Conservation (phyloP, 139 green algal species). For the Coelastrella sp. region DNA sequence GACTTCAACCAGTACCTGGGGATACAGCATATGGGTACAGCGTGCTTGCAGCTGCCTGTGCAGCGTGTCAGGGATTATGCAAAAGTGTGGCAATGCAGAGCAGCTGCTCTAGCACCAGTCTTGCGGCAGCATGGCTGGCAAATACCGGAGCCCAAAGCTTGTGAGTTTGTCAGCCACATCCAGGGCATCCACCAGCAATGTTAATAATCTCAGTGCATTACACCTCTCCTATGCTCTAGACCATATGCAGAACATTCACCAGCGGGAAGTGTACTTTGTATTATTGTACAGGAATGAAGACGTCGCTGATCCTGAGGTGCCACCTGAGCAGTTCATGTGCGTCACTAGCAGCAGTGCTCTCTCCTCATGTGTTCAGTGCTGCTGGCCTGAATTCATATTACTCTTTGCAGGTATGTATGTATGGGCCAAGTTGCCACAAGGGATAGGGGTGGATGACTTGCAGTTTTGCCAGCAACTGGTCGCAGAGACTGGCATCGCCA, state of each 20-base stretch:
- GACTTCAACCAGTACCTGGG: slow-evolving; percentile 73
- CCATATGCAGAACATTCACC: too few species aligned
- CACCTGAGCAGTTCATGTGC: too few species aligned
- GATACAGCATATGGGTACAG: slow-evolving; percentile 65
- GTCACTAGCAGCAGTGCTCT: too few species aligned
- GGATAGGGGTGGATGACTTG: slow-evolving; percentile 48
- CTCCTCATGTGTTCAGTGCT: background rate
- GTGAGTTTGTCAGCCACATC: slow-evolving; percentile 2
- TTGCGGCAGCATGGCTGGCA: slow-evolving; percentile 47
- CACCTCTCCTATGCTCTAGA: too few species aligned
- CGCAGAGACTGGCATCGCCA: slow-evolving; percentile 50
- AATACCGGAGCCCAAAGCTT: slow-evolving; percentile 34
- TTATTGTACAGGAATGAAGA: too few species aligned
- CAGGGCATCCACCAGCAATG: background rate
- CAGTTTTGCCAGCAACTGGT: slow-evolving; percentile 57
- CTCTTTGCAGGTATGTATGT: slow-evolving; percentile 64
- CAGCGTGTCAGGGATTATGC: slow-evolving; percentile 53
- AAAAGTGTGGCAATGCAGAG: slow-evolving; percentile 36
- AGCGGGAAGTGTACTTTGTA: background rate
- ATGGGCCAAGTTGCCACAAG: slow-evolving; percentile 54
- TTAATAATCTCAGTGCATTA: too few species aligned
- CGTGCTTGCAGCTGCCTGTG: slow-evolving; percentile 57
- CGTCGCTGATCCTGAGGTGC: too few species aligned
- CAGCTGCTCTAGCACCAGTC: slow-evolving; percentile 36
- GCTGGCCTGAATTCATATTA: background rate